phyloP scores from a whole-genome alignment of 495 filamentous ascomycete species.

The Penicillium silybi region DNA sequence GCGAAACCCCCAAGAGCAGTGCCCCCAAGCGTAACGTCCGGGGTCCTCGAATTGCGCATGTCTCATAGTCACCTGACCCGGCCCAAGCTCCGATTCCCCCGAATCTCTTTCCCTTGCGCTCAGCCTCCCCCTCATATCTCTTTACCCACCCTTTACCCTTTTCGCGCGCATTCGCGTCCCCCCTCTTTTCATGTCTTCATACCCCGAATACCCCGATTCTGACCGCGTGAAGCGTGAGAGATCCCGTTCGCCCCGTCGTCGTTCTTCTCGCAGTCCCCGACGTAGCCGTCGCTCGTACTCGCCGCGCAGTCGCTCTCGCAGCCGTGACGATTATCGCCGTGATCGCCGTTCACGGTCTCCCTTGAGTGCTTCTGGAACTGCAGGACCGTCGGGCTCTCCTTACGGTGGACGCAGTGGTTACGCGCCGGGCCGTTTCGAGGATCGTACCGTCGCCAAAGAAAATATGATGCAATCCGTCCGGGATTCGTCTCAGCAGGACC shows the following conservation, averaged over 20 bases:
- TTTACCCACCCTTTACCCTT: conserved; percentile 4
- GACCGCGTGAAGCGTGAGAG: conserved; percentile 76
- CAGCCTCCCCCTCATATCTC: neutral
- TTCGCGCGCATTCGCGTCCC: conserved; percentile 9
- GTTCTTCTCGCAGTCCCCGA: conserved; percentile 68
- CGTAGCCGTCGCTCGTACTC: conserved; percentile 84
- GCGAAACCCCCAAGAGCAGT: conserved; percentile 7
- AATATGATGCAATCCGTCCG: conserved; percentile 92
- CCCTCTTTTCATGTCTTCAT: conserved; percentile 29
- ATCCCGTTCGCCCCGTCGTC: conserved; percentile 88
- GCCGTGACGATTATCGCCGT: conserved; percentile 81
- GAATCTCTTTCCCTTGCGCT: conserved; percentile 2
- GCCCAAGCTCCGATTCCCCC: conserved; percentile 9
- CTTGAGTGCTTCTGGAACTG: conserved; percentile 70
- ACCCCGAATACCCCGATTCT: conserved; percentile 28
- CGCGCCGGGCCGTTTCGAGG: conserved; percentile 72
- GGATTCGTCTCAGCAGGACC: conserved; percentile 95
- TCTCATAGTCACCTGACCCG: conserved; percentile 28
- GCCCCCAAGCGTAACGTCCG: conserved; percentile 6
- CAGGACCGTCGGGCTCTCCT: conserved; percentile 60
- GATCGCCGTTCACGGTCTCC: conserved; percentile 81
- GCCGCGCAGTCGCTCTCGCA: conserved; percentile 87
- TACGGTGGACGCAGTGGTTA: conserved; percentile 55
- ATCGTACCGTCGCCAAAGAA: conserved; percentile 80
- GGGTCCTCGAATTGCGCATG: conserved; percentile 17